Evolutionary conservation across 306 rosid species (phyloP).

Genomic region (Corylus americana): DNA sequence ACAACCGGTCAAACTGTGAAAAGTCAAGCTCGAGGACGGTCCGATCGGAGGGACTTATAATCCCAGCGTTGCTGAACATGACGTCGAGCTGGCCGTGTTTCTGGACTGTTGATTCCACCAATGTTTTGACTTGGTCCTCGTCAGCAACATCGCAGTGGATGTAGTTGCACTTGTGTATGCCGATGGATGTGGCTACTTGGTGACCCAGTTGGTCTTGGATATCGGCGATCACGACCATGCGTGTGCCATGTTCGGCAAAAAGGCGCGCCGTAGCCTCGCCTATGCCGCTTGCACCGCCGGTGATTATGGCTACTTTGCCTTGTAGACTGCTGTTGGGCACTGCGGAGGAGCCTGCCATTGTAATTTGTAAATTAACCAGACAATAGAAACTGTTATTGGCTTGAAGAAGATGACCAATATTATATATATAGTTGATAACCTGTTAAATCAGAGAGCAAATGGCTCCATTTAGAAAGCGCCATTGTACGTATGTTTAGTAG

Average conservation of each 20-base stretch:
- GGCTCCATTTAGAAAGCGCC: too few species aligned
- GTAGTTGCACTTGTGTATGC: conserved; percentile 34
- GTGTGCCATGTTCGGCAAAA: conserved; percentile 44
- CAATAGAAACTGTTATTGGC: neutral
- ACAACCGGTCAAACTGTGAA: conserved; percentile 23
- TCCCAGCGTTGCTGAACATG: conserved; percentile 64
- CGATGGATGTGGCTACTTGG: conserved; percentile 46
- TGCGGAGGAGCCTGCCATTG: conserved; percentile 20
- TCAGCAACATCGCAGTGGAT: conserved; percentile 26
- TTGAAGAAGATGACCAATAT: too few species aligned
- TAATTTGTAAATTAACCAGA: neutral
- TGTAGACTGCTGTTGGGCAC: conserved; percentile 12
- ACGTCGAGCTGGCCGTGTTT: conserved; percentile 44
- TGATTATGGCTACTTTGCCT: conserved; percentile 52
- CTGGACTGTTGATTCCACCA: conserved; percentile 36
- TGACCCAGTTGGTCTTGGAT: conserved; percentile 43
- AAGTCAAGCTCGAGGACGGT: conserved; percentile 41
- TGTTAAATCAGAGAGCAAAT: too few species aligned
- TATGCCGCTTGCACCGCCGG: conserved; percentile 66
- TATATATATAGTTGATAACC: too few species aligned
- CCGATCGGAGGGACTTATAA: conserved; percentile 21
- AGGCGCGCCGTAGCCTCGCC: conserved; percentile 53
- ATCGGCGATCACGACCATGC: conserved; percentile 42
- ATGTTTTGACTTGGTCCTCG: conserved; percentile 46
- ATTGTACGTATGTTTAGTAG: too few species aligned